Conservation (phyloP, 2,329 filamentous ascomycete genomes). For the Aspergillus sp. region DNA sequence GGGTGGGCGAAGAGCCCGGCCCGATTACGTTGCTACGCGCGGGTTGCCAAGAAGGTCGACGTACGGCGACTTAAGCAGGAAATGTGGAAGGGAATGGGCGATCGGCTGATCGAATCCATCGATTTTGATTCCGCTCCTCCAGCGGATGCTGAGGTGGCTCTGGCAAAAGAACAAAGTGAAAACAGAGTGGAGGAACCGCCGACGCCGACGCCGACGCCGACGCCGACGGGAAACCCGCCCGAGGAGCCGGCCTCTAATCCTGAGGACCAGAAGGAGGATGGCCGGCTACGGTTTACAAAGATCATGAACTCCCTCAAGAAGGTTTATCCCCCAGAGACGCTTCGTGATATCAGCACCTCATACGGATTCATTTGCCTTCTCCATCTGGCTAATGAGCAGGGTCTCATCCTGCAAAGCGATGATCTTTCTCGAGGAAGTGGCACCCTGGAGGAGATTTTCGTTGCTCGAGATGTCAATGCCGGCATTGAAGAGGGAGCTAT, state of each 20-base stretch:
- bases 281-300: slow-evolving; percentile 69
- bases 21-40: slow-evolving; percentile 59
- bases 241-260: slow-evolving; percentile 16
- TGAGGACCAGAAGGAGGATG: slow-evolving; percentile 36
- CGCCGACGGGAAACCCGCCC: slow-evolving; percentile 16
- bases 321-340: slow-evolving; percentile 75
- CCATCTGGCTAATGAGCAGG: slow-evolving; percentile 89
- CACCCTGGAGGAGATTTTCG: slow-evolving; percentile 37
- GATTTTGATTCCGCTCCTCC: slow-evolving; percentile 23
- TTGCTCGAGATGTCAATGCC: slow-evolving; percentile 31
- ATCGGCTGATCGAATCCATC: slow-evolving; percentile 28
- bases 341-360: slow-evolving; percentile 90
- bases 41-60: slow-evolving; percentile 59
- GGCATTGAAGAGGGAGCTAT: slow-evolving; percentile 27
- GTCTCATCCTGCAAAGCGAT: slow-evolving; percentile 62
- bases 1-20: slow-evolving; percentile 47
- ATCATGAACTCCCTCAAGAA: slow-evolving; percentile 82
- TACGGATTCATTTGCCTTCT: slow-evolving; percentile 88
- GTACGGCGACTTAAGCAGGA: slow-evolving; percentile 55
- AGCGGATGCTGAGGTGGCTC: slow-evolving; percentile 14
- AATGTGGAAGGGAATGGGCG: slow-evolving; percentile 55
- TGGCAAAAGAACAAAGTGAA: slow-evolving; percentile 5
- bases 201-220: slow-evolving; percentile 25
- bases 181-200: slow-evolving; percentile 11
- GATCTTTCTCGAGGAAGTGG: slow-evolving; percentile 26